Evolutionary conservation across 2,329 filamentous ascomycete genomes (phyloP).

Genomic region (Aspergillus vadensis): DNA sequence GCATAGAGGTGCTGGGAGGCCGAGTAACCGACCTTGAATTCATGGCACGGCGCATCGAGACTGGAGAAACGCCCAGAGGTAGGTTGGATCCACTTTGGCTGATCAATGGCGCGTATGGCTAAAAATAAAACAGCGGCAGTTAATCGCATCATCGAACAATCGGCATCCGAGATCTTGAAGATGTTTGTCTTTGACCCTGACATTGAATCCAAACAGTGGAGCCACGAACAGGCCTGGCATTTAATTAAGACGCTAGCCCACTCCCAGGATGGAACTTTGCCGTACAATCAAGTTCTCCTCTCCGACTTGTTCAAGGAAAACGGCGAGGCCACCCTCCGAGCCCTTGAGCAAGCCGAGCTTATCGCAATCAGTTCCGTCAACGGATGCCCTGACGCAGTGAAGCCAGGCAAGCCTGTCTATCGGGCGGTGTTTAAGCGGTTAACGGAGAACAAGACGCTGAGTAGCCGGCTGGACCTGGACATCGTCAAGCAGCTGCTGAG

Average conservation of each 20-base stretch:
- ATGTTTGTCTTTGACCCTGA: constrained; percentile 75
- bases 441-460: constrained; percentile 70
- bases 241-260: constrained; percentile 76
- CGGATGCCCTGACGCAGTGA: constrained; percentile 76
- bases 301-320: constrained; percentile 72
- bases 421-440: constrained; percentile 77
- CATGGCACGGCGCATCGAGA: constrained; percentile 83
- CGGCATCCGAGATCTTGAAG: constrained; percentile 86
- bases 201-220: constrained; percentile 67
- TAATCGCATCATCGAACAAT: constrained; percentile 83
- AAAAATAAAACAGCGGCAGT: constrained; percentile 62
- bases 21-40: constrained; percentile 95
- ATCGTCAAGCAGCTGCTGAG: constrained; percentile 69
- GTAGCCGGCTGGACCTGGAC: constrained; percentile 71
- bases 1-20: constrained; percentile 80
- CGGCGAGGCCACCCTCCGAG: constrained; percentile 75
- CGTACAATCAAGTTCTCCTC: constrained; percentile 84
- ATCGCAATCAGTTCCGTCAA: constrained; percentile 73
- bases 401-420: constrained; percentile 82
- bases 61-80: constrained; percentile 76
- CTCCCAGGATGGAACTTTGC: constrained; percentile 60
- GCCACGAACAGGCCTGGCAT: constrained; percentile 84
- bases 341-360: constrained; percentile 81
- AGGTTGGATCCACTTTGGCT: constrained; percentile 6
- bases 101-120: constrained; percentile 12